Evolutionary conservation across 2,329 filamentous ascomycete species (phyloP).

Genomic region (Alternaria sp.): DNA sequence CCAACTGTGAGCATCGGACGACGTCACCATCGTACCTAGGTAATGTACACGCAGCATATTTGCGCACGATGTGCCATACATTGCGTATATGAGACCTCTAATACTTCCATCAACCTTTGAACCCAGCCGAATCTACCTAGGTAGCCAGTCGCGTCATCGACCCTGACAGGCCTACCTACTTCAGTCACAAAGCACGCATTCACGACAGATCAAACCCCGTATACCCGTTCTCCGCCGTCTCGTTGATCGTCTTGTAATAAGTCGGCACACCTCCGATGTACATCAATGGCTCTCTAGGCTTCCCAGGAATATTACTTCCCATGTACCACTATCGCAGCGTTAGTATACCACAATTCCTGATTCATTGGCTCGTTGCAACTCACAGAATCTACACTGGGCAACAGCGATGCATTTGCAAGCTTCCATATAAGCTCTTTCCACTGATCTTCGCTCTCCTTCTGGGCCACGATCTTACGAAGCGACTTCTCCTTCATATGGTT

Average conservation of each 20-base stretch:
- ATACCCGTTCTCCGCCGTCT: constrained; percentile 22
- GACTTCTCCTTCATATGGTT: constrained; percentile 55
- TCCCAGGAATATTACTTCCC: constrained; percentile 63
- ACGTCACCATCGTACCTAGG: not conserved
- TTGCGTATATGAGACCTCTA: not conserved
- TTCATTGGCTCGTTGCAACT: not conserved
- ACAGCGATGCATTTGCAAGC: constrained; percentile 55
- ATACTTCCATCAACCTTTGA: not conserved
- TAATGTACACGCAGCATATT: not conserved
- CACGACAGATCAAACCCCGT: constrained; percentile 17
- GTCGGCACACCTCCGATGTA: constrained; percentile 49
- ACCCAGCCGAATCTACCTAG: not conserved
- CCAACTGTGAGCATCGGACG: not conserved
- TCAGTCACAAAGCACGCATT: too few species aligned
- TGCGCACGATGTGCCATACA: not conserved
- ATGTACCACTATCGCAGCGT: constrained; percentile 55
- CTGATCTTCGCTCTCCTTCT: constrained; percentile 51
- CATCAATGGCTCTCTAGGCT: constrained; percentile 59
- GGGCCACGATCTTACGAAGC: constrained; percentile 61
- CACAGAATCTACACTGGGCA: constrained; percentile 52
- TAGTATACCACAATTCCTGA: not conserved
- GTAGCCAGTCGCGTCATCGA: too few species aligned
- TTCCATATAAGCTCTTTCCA: constrained; percentile 61
- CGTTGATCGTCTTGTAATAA: constrained; percentile 28
- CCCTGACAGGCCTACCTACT: too few species aligned